Evolutionary conservation across 208 protist species (phyloP), one percentile per base, ranked within the genome.

Genomic region (Acanthamoeba castellanii): DNA sequence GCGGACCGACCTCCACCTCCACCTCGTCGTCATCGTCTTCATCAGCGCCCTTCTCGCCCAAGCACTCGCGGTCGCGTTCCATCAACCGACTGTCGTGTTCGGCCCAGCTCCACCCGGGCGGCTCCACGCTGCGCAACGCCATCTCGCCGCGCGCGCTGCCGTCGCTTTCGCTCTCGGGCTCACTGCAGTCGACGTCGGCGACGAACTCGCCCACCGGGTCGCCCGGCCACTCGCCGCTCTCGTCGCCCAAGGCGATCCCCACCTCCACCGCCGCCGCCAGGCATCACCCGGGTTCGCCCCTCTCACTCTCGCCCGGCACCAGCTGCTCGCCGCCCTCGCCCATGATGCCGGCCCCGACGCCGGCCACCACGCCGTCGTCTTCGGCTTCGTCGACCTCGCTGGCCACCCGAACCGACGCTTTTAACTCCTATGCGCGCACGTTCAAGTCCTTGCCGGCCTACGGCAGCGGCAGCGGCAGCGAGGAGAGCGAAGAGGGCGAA

Each of bases 201-300:
- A 45, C 42, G 42, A 8, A 45, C 45, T n/a, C 22, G 45, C 16
- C 78, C n/a, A 6, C 18, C 27, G 66, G 25, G 1, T 42, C 78
- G 9, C 47, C 78, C 27, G 45, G 78, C 50, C 45, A 59, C 25
- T 87, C 78, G 78, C 78, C 78, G 20, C 78, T 27, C 18, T 87
- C 78, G 50, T 47, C 72, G 72, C 78, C 78, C 45, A 87, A 59
- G 78, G 78, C 78, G 6, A 87, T 87, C 78, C 78, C 78, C 78
- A 32, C 14, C 25, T 3, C 42, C 2, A 59, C 25, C 13, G 20
- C 18, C 18, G 3, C 4, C 78, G 47, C 16, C 78, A 87, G 42
- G n/a, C 70, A 87, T 55, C 78, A 0, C 27, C 22, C 25, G 27
- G 50, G 45, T 18, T 59, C 50, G 47, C 45, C 37, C 45, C 78